These are phyloP conservation scores for Calocybe cyanea DNA, from an alignment of 768 basidiomycete genomes.

Conservation along the genomic window DNA sequence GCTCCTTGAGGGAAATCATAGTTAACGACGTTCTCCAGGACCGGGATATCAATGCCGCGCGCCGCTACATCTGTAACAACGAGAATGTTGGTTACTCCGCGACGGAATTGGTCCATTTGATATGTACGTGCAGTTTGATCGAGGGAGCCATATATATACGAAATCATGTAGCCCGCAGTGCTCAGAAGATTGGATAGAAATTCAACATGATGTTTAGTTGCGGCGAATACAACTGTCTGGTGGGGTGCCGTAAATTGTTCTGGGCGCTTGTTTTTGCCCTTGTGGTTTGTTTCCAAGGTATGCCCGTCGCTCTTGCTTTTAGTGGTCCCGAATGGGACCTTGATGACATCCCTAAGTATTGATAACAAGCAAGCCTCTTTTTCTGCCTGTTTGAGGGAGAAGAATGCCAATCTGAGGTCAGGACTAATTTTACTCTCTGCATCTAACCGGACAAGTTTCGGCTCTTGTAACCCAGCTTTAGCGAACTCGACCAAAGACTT, in stretches of 20 bases:
- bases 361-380: conserved; percentile 89
- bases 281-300: conserved; percentile 33
- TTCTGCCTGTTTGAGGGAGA: conserved; percentile 86
- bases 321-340: conserved; percentile 58
- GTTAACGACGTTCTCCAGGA: conserved; percentile 95
- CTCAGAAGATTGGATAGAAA: conserved; percentile 78
- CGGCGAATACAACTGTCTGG: conserved; percentile 92
- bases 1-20: conserved; percentile 97
- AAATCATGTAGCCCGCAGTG: conserved; percentile 82
- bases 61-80: conserved; percentile 99
- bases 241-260: conserved; percentile 63
- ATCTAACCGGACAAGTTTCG: conserved; percentile 94
- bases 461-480: conserved; percentile 92
- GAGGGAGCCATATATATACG: conserved; percentile 93
- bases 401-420: conserved; percentile 93
- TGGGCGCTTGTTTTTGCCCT: conserved; percentile 49
- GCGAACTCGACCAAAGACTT: conserved; percentile 96
- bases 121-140: conserved; percentile 86
- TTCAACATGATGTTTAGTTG: conserved; percentile 98
- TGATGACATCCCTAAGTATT: conserved; percentile 84
- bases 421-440: conserved; percentile 93
- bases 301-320: conserved; percentile 26
- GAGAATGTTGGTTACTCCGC: conserved; percentile 72
- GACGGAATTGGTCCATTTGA: conserved; percentile 90
- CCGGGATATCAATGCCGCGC: conserved; percentile 95